These are phyloP conservation scores for Hagleromyces aurorensis DNA, from an alignment of 805 yeast species.

Conservation along the genomic window DNA sequence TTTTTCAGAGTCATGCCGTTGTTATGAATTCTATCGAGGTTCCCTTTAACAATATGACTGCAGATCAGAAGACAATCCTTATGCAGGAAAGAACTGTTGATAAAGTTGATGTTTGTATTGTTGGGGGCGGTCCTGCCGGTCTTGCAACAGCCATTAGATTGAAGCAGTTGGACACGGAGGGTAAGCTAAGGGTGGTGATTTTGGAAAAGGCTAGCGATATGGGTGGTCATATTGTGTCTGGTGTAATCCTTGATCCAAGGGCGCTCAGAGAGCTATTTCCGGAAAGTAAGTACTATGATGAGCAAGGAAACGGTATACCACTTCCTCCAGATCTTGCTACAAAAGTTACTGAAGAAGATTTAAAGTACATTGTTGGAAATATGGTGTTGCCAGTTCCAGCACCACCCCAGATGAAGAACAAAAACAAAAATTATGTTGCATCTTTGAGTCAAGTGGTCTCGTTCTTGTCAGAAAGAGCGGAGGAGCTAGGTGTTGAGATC, in stretches of 20 bases:
- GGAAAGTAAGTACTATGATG: conserved; percentile 46
- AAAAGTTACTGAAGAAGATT: conserved; percentile 61
- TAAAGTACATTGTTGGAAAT: conserved; percentile 59
- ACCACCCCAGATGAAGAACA: conserved; percentile 84
- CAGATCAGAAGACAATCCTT: conserved; percentile 41
- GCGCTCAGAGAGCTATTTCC: conserved; percentile 82
- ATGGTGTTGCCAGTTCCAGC: conserved; percentile 72
- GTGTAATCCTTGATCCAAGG: conserved; percentile 89
- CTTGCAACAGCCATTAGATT: conserved; percentile 84
- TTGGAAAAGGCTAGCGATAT: conserved; percentile 89
- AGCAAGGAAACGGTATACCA: conserved; percentile 53
- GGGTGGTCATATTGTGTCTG: conserved; percentile 88
- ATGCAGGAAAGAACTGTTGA: conserved; percentile 71
- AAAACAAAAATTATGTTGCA: conserved; percentile 75
- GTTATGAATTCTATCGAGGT: too few species aligned
- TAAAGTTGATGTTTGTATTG: conserved; percentile 87
- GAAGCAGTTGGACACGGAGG: conserved; percentile 75
- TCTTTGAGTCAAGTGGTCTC: conserved; percentile 75
- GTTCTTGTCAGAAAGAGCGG: conserved; percentile 81
- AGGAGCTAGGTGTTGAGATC: conserved; percentile 86
- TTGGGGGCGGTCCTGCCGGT: conserved; percentile 98
- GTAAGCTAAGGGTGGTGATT: conserved; percentile 76
- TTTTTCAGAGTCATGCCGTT: too few species aligned
- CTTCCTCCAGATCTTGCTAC: conserved; percentile 74
- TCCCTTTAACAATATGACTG: conserved; percentile 21